These are phyloP conservation scores for Talaromyces sp. DNA, from an alignment of 2,329 filamentous ascomycete genomes.

Conservation along the genomic window DNA sequence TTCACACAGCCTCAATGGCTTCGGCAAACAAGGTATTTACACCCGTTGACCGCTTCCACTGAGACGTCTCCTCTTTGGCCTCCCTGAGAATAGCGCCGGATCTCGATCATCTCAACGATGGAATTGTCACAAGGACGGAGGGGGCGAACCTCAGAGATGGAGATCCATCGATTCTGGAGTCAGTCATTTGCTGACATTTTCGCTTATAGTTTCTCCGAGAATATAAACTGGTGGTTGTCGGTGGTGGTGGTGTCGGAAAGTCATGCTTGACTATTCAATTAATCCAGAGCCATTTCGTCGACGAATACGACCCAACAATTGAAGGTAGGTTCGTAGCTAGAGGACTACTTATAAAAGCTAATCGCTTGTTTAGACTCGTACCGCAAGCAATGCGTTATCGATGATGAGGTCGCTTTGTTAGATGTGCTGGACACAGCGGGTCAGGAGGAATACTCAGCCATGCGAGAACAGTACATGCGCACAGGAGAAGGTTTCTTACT, in stretches of 20 bases:
- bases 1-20: slow-evolving; percentile 20
- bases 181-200: slow-evolving; percentile 24
- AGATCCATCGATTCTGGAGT: neutral
- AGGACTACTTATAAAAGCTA: neutral
- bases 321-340: slow-evolving; percentile 62
- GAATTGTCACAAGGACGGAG: neutral
- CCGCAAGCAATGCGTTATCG: slow-evolving; percentile 98
- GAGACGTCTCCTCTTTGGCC: neutral
- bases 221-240: slow-evolving; percentile 96
- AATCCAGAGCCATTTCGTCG: slow-evolving; percentile 94
- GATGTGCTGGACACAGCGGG: slow-evolving; percentile 98
- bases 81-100: neutral
- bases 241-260: slow-evolving; percentile 97
- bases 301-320: slow-evolving; percentile 98
- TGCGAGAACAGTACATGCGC: slow-evolving; percentile 99
- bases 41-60: slow-evolving; percentile 4
- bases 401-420: slow-evolving; percentile 94
- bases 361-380: slow-evolving; percentile 73
- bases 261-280: slow-evolving; percentile 98
- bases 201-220: slow-evolving; percentile 71
- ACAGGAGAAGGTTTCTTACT: slow-evolving; percentile 97
- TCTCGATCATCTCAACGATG: neutral
- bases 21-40: slow-evolving; percentile 19
- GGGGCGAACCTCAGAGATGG: neutral
- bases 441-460: slow-evolving; percentile 98